A percentile compares a stretch with the other conserved stretches of the same genome.
Conservation (phyloP, 768 basidiomycete species). For the Holtermanniella nyarrowii region DNA sequence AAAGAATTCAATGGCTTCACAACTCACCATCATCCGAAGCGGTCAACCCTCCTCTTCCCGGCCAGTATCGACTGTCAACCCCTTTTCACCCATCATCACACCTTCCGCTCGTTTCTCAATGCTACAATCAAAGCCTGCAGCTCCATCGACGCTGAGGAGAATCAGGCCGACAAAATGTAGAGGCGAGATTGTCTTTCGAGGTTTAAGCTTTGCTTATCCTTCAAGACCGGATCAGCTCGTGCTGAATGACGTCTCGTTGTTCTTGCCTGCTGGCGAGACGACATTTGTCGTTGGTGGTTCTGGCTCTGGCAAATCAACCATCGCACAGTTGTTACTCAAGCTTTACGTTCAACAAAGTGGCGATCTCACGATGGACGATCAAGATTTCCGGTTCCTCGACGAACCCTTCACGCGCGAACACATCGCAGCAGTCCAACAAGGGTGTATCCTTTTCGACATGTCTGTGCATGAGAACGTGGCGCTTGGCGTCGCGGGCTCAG, state of each 20-base stretch:
- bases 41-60: slow-evolving; percentile 3
- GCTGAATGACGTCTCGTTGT: slow-evolving; percentile 53
- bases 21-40: slow-evolving; percentile 54
- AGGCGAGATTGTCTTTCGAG: slow-evolving; percentile 59
- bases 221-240: slow-evolving; percentile 56
- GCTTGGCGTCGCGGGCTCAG: slow-evolving; percentile 54
- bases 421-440: slow-evolving; percentile 70
- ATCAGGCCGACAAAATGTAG: slow-evolving; percentile 56
- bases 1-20: slow-evolving; percentile 64
- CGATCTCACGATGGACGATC: slow-evolving; percentile 67
- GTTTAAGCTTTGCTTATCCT: slow-evolving; percentile 63
- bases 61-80: slow-evolving; percentile 3
- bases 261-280: slow-evolving; percentile 59
- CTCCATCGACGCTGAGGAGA: slow-evolving; percentile 47
- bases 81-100: slow-evolving; percentile 11
- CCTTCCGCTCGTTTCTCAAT: slow-evolving; percentile 1
- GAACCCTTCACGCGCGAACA: slow-evolving; percentile 56
- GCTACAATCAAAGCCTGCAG: neutral
- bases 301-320: slow-evolving; percentile 67
- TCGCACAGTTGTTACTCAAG: slow-evolving; percentile 56
- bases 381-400: slow-evolving; percentile 66
- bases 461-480: slow-evolving; percentile 78
- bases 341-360: slow-evolving; percentile 61
- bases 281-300: slow-evolving; percentile 73
- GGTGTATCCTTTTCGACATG: slow-evolving; percentile 63